These are phyloP conservation scores for Fallopia convolvulus DNA, from an alignment of 148 eudicot genomes.

Conservation along the genomic window DNA sequence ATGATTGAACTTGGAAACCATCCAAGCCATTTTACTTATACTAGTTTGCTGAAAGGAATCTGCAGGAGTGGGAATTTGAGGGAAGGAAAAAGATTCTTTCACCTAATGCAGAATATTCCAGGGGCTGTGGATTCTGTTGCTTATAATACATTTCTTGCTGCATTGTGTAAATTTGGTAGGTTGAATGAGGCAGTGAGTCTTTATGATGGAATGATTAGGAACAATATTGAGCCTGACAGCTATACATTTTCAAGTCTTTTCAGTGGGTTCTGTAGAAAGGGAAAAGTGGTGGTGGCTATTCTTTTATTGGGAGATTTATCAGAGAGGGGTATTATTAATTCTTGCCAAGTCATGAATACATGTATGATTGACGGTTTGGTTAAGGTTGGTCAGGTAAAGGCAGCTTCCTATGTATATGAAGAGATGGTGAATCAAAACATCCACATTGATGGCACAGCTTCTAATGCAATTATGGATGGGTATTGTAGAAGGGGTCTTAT, in stretches of 20 bases:
- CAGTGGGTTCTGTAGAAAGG: constrained; percentile 53
- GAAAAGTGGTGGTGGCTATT: constrained; percentile 51
- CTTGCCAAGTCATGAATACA: constrained; percentile 44
- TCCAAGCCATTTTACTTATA: constrained; percentile 59
- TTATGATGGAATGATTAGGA: constrained; percentile 56
- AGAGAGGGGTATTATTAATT: constrained; percentile 31
- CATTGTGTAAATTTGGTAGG: constrained; percentile 46
- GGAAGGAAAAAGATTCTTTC: constrained; percentile 50
- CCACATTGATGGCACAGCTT: constrained; percentile 43
- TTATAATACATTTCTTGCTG: constrained; percentile 61
- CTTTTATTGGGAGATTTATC: constrained; percentile 35
- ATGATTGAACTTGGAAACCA: constrained; percentile 46
- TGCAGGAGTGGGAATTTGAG: constrained; percentile 45
- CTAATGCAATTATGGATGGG: constrained; percentile 65
- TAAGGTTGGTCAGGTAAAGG: constrained; percentile 43
- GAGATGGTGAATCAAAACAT: constrained; percentile 43
- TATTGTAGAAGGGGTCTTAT: constrained; percentile 59
- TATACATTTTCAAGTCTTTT: constrained; percentile 55
- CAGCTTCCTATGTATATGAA: constrained; percentile 45
- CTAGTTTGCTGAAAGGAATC: constrained; percentile 64
- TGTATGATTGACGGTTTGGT: constrained; percentile 54
- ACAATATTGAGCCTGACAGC: constrained; percentile 45
- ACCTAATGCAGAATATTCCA: constrained; percentile 36
- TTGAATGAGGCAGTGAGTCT: constrained; percentile 42
- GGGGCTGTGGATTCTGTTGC: constrained; percentile 37